phyloP scores from a whole-genome alignment of 495 filamentous ascomycete genomes.

The Penicillium ochrochloron region DNA sequence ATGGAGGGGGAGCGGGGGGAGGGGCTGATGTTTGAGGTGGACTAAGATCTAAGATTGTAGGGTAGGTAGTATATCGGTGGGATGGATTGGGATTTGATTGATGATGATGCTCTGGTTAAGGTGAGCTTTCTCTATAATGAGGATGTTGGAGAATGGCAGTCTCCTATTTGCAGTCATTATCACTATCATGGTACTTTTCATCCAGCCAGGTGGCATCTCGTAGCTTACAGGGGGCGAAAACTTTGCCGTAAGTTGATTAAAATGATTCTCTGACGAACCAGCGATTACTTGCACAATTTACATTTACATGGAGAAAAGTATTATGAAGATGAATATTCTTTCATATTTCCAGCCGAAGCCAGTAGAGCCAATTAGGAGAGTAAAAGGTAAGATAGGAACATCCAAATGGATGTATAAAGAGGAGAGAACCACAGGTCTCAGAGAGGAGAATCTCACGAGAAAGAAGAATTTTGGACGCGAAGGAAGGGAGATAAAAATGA shows the following conservation, averaged over 20 bases:
- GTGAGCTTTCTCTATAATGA: neutral
- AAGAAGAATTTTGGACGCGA: slow-evolving; percentile 27
- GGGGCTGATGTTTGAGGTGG: slow-evolving; percentile 22
- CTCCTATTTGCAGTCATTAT: neutral
- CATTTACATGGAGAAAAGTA: neutral
- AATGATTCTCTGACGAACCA: neutral
- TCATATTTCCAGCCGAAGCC: slow-evolving; percentile 25
- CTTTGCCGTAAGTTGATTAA: neutral
- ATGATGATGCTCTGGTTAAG: neutral
- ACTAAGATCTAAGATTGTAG: slow-evolving; percentile 7
- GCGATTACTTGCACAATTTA: neutral
- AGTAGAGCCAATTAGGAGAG: slow-evolving; percentile 30
- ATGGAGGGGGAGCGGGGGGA: slow-evolving; percentile 26
- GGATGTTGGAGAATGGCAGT: neutral
- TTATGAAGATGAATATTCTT: slow-evolving; percentile 17
- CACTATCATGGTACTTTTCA: neutral
- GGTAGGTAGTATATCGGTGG: neutral
- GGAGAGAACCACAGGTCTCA: slow-evolving; percentile 32
- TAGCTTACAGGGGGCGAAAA: neutral
- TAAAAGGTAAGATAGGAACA: slow-evolving; percentile 15
- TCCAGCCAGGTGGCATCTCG: neutral
- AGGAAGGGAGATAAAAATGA: slow-evolving; percentile 19
- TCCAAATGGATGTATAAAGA: slow-evolving; percentile 15
- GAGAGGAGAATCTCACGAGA: slow-evolving; percentile 29
- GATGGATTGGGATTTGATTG: neutral